Percentiles rank a stretch among this genome's conserved stretches.
Evolutionary conservation across 768 basidiomycete genomes (phyloP).

Genomic region (Rhodosporidiobolus odoratus): DNA sequence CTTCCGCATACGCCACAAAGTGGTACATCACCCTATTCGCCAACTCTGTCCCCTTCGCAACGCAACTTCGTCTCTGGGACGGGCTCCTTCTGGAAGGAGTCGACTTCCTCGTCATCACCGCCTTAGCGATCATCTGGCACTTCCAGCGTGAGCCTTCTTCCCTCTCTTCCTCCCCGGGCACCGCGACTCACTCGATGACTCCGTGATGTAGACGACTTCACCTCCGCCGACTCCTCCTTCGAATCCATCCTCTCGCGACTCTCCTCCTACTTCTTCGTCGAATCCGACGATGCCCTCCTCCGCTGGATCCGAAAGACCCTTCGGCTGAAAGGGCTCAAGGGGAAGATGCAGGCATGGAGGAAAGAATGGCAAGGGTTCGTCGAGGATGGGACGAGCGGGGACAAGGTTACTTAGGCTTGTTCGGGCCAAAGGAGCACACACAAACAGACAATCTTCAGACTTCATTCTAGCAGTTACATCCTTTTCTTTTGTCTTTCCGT

Average conservation of each 20-base stretch:
- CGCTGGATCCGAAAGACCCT: conserved; percentile 68
- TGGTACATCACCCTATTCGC: conserved; percentile 99
- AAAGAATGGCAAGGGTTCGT: conserved; percentile 64
- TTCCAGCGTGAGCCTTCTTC: conserved; percentile 62
- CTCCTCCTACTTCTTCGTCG: conserved; percentile 90
- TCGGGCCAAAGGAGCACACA: no score
- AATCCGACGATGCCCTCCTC: conserved; percentile 76
- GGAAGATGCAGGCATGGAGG: conserved; percentile 70
- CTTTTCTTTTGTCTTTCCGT: no score
- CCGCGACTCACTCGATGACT: background rate
- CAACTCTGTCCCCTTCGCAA: conserved; percentile 91
- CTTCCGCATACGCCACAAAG: conserved; percentile 92
- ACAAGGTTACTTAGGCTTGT: conserved; percentile 24
- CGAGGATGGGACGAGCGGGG: conserved; percentile 37
- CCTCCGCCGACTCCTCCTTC: conserved; percentile 69
- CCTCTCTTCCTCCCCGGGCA: background rate
- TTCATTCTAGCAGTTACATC: no score
- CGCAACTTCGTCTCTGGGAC: conserved; percentile 91
- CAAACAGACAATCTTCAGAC: no score
- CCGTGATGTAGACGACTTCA: conserved; percentile 66
- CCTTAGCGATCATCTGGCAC: conserved; percentile 83
- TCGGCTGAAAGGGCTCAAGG: conserved; percentile 57
- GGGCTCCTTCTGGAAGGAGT: conserved; percentile 82
- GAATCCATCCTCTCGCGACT: conserved; percentile 86
- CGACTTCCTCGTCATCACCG: conserved; percentile 78